phyloP scores from a whole-genome alignment of 805 yeast species.

The Candida nemodendra region DNA sequence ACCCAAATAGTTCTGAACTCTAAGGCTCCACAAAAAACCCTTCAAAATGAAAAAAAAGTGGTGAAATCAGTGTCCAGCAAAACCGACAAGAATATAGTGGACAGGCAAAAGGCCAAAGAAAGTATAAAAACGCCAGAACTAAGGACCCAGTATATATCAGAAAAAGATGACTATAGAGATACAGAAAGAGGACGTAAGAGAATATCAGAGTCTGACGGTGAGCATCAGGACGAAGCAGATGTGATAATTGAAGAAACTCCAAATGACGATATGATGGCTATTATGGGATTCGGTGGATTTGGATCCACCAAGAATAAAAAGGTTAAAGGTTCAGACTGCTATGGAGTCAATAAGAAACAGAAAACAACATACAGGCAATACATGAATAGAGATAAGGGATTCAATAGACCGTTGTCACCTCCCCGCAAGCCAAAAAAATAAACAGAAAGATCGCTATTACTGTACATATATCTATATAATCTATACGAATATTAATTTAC shows the following conservation, averaged over 20 bases:
- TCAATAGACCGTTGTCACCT: slow-evolving; percentile 55
- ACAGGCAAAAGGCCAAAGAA: slow-evolving; percentile 2
- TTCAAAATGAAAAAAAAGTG: slow-evolving; percentile 4
- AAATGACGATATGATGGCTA: slow-evolving; percentile 35
- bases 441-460: no score
- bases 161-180: not conserved
- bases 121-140: no score
- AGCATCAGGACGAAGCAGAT: slow-evolving; percentile 4
- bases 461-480: no score
- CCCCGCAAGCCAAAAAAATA: slow-evolving; percentile 26
- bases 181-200: slow-evolving; percentile 4
- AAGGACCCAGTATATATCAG: no score
- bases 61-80: slow-evolving; percentile 13
- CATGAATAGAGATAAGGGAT: slow-evolving; percentile 57
- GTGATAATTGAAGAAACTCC: slow-evolving; percentile 18
- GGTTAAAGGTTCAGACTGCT: slow-evolving; percentile 47
- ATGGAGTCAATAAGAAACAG: slow-evolving; percentile 38
- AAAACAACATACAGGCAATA: slow-evolving; percentile 55
- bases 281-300: slow-evolving; percentile 62
- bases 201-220: no score
- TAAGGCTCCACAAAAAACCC: slow-evolving; percentile 13
- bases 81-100: not conserved
- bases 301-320: slow-evolving; percentile 56
- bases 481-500: no score
- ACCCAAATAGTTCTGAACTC: slow-evolving; percentile 22